Base-by-base conservation (phyloP, 2,329 filamentous ascomycete genomes). In the Calonectria multiphialidica region DNA sequence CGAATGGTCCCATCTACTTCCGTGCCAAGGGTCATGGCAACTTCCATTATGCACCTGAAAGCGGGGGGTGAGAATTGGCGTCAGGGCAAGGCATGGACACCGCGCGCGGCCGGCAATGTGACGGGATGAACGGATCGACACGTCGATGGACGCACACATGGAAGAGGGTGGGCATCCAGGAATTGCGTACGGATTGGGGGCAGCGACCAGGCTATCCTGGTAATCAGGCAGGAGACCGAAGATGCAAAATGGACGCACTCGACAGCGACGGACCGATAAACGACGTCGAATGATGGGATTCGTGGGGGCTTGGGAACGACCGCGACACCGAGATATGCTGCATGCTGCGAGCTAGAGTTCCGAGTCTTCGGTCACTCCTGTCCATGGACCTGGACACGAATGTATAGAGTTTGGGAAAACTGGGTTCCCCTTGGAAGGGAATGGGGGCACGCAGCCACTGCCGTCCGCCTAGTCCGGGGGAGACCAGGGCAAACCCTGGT, bases 201-300 rank as follows among this genome's bases (percentile, higher is more conserved):
- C 23, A 25, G 47, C 23, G 59, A 45, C 47, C 49, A 18, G 57
- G 37, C 23, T 12, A 62, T 67, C 50, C 35, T 40, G 40, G 65
- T 23, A 30, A 16, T 33, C 45, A 13, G 37, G 21, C 37, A 21
- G n/a, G n/a, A 25, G 47, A 30, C 47, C 53, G 15, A 18, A 59
- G 53, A 25, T 59, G 35, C 44, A 28, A 25, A 64, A 64, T 35
- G 59, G 47, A 44, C 63, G 68, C 69, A 72, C 68, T 74, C 69
- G 67, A 75, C 68, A 70, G 68, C 47, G 63, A 66, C 76, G 77
- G 76, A 70, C 77, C 76, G 77, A 71, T 71, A 68, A 66, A 77
- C 73, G 74, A 71, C 69, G 72, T 59, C 44, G 49, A 61, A 44
- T 53, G 40, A 70, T 61, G 50, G 49, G 49, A 7, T 47, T 25